These are phyloP conservation scores for Exophiala lecanii-corni DNA, from an alignment of 2,329 filamentous ascomycete genomes.

Conservation along the genomic window DNA sequence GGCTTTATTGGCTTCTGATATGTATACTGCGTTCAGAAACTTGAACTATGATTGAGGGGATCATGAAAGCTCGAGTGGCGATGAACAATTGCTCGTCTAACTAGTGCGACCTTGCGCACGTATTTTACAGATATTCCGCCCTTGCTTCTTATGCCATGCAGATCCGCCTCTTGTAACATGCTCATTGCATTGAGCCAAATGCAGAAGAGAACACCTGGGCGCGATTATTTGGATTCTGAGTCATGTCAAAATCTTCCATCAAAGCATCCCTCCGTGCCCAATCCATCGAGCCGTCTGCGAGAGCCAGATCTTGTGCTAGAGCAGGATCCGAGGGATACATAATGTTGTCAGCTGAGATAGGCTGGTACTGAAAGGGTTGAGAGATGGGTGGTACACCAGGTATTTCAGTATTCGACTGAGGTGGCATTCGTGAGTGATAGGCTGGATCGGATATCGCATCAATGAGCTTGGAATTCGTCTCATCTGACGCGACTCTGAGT, in stretches of 20 bases:
- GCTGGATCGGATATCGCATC: neutral
- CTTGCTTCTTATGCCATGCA: too few species aligned
- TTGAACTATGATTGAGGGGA: too few species aligned
- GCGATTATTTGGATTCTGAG: neutral
- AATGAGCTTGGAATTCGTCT: neutral
- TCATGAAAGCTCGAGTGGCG: too few species aligned
- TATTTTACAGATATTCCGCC: too few species aligned
- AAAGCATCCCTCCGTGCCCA: conserved; percentile 26
- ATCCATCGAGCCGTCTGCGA: conserved; percentile 22
- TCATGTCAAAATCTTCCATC: conserved; percentile 18
- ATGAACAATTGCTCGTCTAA: too few species aligned
- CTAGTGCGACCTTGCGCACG: too few species aligned
- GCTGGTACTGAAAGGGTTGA: conserved; percentile 4
- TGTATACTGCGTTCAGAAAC: too few species aligned
- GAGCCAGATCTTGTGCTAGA: conserved; percentile 16
- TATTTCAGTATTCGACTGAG: too few species aligned
- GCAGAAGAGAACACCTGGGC: neutral
- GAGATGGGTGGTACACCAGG: conserved; percentile 11
- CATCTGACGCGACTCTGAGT: neutral
- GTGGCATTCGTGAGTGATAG: too few species aligned
- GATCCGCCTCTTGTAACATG: too few species aligned
- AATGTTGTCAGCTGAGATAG: conserved; percentile 3
- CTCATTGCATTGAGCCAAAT: too few species aligned
- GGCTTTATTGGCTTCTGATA: neutral
- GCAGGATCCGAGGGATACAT: conserved; percentile 17